phyloP scores from a whole-genome alignment of 176 grass and related monocot species.

The bread wheat (Triticum aestivum) region DNA sequence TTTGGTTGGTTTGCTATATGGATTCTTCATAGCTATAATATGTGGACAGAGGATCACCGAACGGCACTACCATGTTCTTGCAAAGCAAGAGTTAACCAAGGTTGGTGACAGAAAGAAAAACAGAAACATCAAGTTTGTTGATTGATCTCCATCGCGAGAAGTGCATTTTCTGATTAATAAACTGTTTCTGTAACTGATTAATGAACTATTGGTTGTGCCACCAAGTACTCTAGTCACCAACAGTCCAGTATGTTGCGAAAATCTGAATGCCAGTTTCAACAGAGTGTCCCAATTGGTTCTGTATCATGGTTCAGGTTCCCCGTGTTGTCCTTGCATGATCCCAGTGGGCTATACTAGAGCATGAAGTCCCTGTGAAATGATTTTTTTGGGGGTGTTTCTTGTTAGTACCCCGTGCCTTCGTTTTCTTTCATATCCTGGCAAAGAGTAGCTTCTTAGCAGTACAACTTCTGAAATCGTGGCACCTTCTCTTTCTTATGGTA shows the following conservation, averaged over 20 bases:
- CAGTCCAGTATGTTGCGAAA: background rate
- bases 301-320: background rate
- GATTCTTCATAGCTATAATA: conserved; percentile 99
- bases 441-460: conserved; percentile 4
- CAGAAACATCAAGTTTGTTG: conserved; percentile 12
- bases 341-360: background rate
- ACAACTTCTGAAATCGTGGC: background rate
- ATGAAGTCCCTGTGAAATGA: background rate
- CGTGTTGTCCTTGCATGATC: background rate
- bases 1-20: conserved; percentile 94
- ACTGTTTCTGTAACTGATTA: background rate
- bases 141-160: background rate
- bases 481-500: conserved; percentile 2
- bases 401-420: background rate
- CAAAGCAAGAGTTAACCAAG: conserved; percentile 95
- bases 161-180: background rate
- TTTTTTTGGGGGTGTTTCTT: background rate
- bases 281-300: background rate
- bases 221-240: background rate
- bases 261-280: background rate
- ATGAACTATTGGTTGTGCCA: background rate
- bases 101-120: conserved; percentile 47
- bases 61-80: conserved; percentile 95
- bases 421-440: background rate
- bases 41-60: conserved; percentile 97